Base-by-base conservation (phyloP, 345 rosid species). In the Eucalyptus melliodora region DNA sequence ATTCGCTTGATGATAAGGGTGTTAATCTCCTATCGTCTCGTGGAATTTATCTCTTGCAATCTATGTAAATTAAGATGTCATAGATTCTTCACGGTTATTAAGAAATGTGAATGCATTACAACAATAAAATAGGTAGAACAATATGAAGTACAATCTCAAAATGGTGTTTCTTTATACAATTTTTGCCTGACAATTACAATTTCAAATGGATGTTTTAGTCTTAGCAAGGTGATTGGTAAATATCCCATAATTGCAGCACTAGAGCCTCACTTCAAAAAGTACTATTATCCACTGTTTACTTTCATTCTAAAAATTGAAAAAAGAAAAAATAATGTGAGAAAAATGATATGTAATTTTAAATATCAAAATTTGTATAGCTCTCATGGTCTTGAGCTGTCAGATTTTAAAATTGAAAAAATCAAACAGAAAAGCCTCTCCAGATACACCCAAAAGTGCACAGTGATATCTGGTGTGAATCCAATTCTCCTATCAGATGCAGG, bases 1-100 rank as follows among this genome's bases (percentile, higher is more conserved):
- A 65, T 31, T 65, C 6, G 9, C 77, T 7, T 15, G 37, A 65
- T n/a, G 11, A n/a, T 21, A 21, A 30, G 69, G 9, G 17, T 30
- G 34, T 14, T 30, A 14, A 16, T 14, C 69, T 27, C 17, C 3
- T 2, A 1, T 27, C 2, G 3, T 13, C 9, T 6, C 17, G 0
- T 30, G 17, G 3, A 11, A 30, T 62, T 62, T 62, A 62, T 62
- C 17, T 62, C 9, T 6, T 1, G 3, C 34, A 1, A 62, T 62
- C 3, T 62, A 62, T 14, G 3, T 2, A 15, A 65, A 31, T 65
- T n/a, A n/a, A 7, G 77, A n/a, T 15, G 11, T 14, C 19, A 8
- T 0, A 1, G 0, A 65, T n/a, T 65, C 11, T 65, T 6, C 77
- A 30, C 5, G 10, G 8, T 65, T 14, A 7, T 65, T 65, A 65